Conservation (phyloP, 257 asterid species). For the Ajuga chamaepitys region DNA sequence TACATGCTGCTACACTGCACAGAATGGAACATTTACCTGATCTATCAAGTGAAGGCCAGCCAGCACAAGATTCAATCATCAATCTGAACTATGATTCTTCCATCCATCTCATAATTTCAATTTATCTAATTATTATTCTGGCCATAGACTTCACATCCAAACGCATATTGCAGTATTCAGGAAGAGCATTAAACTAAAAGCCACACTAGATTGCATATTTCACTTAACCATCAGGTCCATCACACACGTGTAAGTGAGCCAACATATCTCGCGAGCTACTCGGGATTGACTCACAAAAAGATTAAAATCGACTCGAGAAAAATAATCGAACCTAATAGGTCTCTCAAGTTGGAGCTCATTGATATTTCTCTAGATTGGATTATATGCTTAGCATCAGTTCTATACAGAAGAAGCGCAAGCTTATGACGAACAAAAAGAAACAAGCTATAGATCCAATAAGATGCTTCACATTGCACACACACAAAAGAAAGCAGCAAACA, state of each 20-base stretch:
- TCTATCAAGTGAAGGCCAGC: too few relatives aligned
- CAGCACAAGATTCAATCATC: neutral
- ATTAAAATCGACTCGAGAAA: too few relatives aligned
- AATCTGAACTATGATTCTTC: neutral
- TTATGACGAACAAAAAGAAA: neutral
- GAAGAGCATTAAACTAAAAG: neutral
- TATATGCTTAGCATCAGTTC: neutral
- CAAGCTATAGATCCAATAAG: neutral
- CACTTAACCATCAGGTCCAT: too few relatives aligned
- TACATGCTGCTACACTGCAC: too few relatives aligned
- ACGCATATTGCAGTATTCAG: neutral
- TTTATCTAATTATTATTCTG: too few relatives aligned
- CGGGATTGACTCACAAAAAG: too few relatives aligned
- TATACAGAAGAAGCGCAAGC: neutral
- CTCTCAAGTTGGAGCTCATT: too few relatives aligned
- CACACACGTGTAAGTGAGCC: too few relatives aligned
- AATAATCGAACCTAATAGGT: too few relatives aligned
- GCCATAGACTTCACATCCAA: neutral
- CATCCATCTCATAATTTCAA: neutral
- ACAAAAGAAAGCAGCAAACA: neutral
- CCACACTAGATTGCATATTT: too few relatives aligned
- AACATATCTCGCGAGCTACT: too few relatives aligned
- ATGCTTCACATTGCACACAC: neutral
- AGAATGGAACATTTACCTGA: too few relatives aligned
- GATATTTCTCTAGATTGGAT: neutral